phyloP scores from a whole-genome alignment of 805 yeast species.

The Wickerhamiella lipophila region DNA sequence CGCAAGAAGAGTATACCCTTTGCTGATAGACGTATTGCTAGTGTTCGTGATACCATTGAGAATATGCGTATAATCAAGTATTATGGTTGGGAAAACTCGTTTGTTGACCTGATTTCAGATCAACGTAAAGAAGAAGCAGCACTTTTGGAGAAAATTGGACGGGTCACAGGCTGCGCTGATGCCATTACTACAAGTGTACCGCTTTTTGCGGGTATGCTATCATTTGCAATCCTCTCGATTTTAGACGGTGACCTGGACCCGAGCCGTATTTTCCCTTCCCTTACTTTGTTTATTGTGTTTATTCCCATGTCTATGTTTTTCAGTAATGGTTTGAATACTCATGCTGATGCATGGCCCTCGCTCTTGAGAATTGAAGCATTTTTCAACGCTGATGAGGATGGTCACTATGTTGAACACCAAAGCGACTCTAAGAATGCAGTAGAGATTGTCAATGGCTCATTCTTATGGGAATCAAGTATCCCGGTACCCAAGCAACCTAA shows the following conservation, averaged over 20 bases:
- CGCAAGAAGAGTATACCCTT: conserved; percentile 46
- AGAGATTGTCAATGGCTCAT: conserved; percentile 40
- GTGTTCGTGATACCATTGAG: conserved; percentile 65
- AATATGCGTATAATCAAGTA: conserved; percentile 73
- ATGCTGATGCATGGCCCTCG: conserved; percentile 31
- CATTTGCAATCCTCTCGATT: conserved; percentile 37
- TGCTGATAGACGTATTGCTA: conserved; percentile 67
- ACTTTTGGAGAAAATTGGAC: conserved; percentile 49
- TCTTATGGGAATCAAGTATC: conserved; percentile 46
- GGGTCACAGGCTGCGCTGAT: conserved; percentile 48
- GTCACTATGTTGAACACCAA: conserved; percentile 23
- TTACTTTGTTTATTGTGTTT: conserved; percentile 55
- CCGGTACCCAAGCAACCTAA: neutral
- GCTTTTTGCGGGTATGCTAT: conserved; percentile 54
- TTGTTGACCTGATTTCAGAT: conserved; percentile 42
- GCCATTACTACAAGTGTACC: conserved; percentile 61
- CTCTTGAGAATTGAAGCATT: conserved; percentile 21
- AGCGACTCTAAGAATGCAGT: conserved; percentile 34
- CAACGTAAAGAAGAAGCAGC: conserved; percentile 53
- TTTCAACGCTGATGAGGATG: conserved; percentile 30
- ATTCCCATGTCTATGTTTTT: conserved; percentile 55
- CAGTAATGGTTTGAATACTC: conserved; percentile 35
- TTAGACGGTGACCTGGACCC: conserved; percentile 38
- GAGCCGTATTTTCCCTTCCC: conserved; percentile 56
- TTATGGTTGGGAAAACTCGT: conserved; percentile 87